These are phyloP conservation scores for Durotheca rogersii DNA, from an alignment of 495 filamentous ascomycete species.

Conservation along the genomic window DNA sequence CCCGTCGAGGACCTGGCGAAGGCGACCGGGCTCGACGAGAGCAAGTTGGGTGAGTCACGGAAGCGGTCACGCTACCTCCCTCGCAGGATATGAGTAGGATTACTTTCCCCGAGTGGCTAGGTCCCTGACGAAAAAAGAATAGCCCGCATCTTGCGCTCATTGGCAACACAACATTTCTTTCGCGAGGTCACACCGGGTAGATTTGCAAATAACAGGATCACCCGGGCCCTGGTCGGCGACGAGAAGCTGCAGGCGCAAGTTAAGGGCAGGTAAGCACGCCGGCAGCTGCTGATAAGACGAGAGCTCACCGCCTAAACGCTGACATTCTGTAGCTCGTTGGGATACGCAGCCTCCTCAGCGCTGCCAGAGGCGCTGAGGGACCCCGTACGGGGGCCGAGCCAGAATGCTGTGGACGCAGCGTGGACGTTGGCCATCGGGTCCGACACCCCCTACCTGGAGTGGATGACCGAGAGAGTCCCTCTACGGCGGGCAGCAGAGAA, in stretches of 20 bases:
- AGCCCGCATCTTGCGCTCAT: constrained; percentile 21
- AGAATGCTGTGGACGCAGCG: constrained; percentile 30
- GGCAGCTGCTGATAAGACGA: too few relatives aligned
- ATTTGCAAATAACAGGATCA: constrained; percentile 34
- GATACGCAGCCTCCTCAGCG: constrained; percentile 33
- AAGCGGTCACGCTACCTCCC: not conserved
- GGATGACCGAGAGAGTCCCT: constrained; percentile 38
- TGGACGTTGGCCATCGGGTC: constrained; percentile 38
- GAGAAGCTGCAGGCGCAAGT: constrained; percentile 22
- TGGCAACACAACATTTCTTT: constrained; percentile 27
- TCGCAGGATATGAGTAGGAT: not conserved
- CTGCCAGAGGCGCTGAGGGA: constrained; percentile 39
- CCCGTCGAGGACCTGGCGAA: constrained; percentile 26
- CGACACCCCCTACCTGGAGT: constrained; percentile 39
- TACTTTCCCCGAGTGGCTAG: too few relatives aligned
- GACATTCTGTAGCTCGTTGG: constrained; percentile 13
- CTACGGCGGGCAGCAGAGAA: constrained; percentile 26
- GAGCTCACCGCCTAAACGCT: too few relatives aligned
- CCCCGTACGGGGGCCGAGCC: constrained; percentile 30
- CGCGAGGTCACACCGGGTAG: constrained; percentile 21
- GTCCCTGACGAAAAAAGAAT: constrained; percentile 5
- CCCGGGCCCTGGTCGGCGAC: constrained; percentile 36
- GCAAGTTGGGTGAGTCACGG: constrained; percentile 30
- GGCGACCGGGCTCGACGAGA: constrained; percentile 30
- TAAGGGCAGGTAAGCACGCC: constrained; percentile 34